Conservation (phyloP, 768 basidiomycete species). For the Panus rudis region DNA sequence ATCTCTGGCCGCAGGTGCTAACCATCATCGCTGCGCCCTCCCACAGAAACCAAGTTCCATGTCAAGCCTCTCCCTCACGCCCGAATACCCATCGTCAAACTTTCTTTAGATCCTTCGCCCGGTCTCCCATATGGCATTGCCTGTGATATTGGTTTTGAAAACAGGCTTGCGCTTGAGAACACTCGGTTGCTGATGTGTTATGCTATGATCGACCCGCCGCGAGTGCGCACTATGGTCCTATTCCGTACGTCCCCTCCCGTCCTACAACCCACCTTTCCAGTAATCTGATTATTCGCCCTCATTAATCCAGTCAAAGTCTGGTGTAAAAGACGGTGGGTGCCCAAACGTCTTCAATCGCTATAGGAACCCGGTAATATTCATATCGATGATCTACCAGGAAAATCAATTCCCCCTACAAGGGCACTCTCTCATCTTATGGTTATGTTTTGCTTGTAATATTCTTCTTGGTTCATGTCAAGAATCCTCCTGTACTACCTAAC, state of each 20-base stretch:
- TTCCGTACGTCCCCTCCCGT: constrained; percentile 66
- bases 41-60: constrained; percentile 85
- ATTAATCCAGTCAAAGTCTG: constrained; percentile 83
- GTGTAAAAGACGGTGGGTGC: constrained; percentile 81
- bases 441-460: constrained; percentile 98
- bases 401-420: constrained; percentile 98
- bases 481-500: constrained; percentile 93
- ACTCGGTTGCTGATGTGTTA: constrained; percentile 95
- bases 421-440: constrained; percentile 94
- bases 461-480: constrained; percentile 96
- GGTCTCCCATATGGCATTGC: constrained; percentile 83
- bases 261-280: not conserved
- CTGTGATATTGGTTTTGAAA: constrained; percentile 98
- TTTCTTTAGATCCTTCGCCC: constrained; percentile 83
- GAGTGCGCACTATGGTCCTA: constrained; percentile 88
- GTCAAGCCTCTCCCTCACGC: constrained; percentile 96
- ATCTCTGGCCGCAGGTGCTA: constrained; percentile 5
- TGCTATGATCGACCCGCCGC: constrained; percentile 91
- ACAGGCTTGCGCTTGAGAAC: constrained; percentile 94
- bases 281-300: not conserved
- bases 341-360: constrained; percentile 1
- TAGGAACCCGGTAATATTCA: constrained; percentile 4
- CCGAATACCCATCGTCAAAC: constrained; percentile 97
- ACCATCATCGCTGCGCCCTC: constrained; percentile 1
- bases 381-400: constrained; percentile 44